Percentiles rank a stretch among this genome's conserved stretches.
Conservation (phyloP, 768 basidiomycete genomes). For the Hygrocybe coccinea region DNA sequence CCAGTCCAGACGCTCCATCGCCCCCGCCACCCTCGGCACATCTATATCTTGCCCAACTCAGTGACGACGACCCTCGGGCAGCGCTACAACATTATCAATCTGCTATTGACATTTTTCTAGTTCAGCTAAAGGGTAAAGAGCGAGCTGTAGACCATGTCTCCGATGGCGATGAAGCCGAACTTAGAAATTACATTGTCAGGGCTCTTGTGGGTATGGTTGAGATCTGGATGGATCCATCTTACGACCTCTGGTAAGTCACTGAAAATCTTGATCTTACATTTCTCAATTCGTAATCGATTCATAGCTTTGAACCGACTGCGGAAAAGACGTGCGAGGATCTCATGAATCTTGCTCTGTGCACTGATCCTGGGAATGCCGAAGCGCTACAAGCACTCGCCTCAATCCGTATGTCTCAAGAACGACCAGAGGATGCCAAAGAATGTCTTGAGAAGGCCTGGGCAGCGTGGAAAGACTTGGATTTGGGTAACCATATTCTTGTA, state of each 20-base stretch:
- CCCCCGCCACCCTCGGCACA: constrained; percentile 74
- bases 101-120: constrained; percentile 66
- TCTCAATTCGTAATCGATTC: neutral
- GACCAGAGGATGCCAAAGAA: constrained; percentile 73
- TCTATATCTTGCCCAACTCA: constrained; percentile 84
- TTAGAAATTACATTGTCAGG: constrained; percentile 64
- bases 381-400: constrained; percentile 77
- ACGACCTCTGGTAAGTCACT: constrained; percentile 72
- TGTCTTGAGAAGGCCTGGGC: constrained; percentile 65
- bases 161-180: constrained; percentile 51
- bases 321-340: constrained; percentile 78
- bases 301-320: constrained; percentile 76
- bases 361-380: constrained; percentile 72
- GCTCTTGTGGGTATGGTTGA: constrained; percentile 87
- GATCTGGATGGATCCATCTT: constrained; percentile 91
- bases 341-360: constrained; percentile 63
- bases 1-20: constrained; percentile 52
- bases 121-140: constrained; percentile 72
- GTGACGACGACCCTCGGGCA: constrained; percentile 66
- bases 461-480: constrained; percentile 65
- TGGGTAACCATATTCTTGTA: constrained; percentile 25
- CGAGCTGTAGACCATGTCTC: constrained; percentile 38
- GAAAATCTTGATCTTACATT: neutral
- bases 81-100: constrained; percentile 75
- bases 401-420: constrained; percentile 82